Evolutionary conservation across 2,329 filamentous ascomycete genomes (phyloP).

Genomic region (Colletotrichum cuscutae): DNA sequence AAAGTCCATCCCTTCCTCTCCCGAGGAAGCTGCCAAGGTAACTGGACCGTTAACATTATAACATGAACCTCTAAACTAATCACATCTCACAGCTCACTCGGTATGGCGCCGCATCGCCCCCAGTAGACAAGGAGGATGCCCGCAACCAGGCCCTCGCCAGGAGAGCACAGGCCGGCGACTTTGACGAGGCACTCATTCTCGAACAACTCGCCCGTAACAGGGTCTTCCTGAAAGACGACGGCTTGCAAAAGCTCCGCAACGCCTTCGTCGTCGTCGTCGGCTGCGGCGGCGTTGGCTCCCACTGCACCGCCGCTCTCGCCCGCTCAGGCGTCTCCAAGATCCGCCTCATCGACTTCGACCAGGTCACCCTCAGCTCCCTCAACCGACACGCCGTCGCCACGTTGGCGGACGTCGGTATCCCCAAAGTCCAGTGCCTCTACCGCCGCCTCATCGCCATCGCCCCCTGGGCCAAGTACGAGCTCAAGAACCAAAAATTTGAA

Average conservation of each 20-base stretch:
- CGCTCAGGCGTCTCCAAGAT: constrained; percentile 90
- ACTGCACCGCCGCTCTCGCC: constrained; percentile 86
- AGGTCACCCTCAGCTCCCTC: constrained; percentile 92
- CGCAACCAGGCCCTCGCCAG: constrained; percentile 68
- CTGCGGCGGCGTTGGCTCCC: constrained; percentile 93
- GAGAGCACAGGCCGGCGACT: constrained; percentile 71
- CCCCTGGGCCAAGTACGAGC: constrained; percentile 92
- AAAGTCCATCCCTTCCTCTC: constrained; percentile 63
- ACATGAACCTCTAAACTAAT: constrained; percentile 34
- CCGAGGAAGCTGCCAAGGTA: constrained; percentile 44
- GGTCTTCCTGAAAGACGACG: constrained; percentile 87
- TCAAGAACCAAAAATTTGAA: constrained; percentile 85
- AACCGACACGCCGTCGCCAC: constrained; percentile 98
- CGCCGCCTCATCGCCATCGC: constrained; percentile 85
- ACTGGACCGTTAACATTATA: too few species aligned
- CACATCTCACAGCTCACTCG: constrained; percentile 63
- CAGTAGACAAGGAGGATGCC: constrained; percentile 68
- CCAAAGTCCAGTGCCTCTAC: constrained; percentile 89
- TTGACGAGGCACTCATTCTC: constrained; percentile 83
- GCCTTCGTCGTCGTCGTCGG: constrained; percentile 92
- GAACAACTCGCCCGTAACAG: constrained; percentile 95
- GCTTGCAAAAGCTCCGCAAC: constrained; percentile 80
- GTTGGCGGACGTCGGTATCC: constrained; percentile 89
- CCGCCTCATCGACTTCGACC: constrained; percentile 94
- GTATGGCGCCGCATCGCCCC: constrained; percentile 64